phyloP scores from a whole-genome alignment of 2,329 filamentous ascomycete genomes.

The Fusarium beomiforme region DNA sequence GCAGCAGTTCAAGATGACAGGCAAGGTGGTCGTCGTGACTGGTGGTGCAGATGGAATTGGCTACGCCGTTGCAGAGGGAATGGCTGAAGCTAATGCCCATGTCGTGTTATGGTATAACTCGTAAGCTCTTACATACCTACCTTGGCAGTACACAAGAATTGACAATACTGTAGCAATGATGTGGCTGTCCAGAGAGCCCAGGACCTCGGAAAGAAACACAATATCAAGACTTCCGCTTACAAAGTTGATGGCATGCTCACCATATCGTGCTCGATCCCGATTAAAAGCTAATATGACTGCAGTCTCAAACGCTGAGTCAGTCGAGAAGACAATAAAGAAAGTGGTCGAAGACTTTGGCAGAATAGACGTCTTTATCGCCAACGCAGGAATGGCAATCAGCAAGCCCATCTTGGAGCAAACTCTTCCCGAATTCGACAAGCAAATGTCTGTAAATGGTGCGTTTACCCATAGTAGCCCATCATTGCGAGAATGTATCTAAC shows the following conservation, averaged over 20 bases:
- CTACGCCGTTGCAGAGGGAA: conserved; percentile 54
- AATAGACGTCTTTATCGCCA: not conserved
- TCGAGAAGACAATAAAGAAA: not conserved
- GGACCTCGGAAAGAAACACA: not conserved
- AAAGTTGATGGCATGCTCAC: not conserved
- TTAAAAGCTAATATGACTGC: not conserved
- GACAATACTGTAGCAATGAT: not conserved
- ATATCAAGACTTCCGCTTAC: not conserved
- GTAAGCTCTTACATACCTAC: not conserved
- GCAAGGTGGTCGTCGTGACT: conserved; percentile 53
- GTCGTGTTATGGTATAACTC: conserved; percentile 48
- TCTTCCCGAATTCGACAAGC: conserved; percentile 58
- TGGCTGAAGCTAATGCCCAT: conserved; percentile 55
- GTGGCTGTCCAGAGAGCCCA: not conserved
- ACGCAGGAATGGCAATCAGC: conserved; percentile 48
- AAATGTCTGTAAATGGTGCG: conserved; percentile 61
- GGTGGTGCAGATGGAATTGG: conserved; percentile 58
- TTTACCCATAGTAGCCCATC: too few relatives aligned
- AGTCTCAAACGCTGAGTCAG: not conserved
- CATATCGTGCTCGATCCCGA: too few relatives aligned
- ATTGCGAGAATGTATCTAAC: not conserved
- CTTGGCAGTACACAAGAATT: not conserved
- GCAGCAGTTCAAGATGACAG: conserved; percentile 47
- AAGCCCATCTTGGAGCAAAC: conserved; percentile 65
- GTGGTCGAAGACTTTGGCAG: not conserved